Percentiles rank a stretch among this genome's conserved stretches.
Conservation (phyloP, 345 rosid species). For the Salix dunnii region DNA sequence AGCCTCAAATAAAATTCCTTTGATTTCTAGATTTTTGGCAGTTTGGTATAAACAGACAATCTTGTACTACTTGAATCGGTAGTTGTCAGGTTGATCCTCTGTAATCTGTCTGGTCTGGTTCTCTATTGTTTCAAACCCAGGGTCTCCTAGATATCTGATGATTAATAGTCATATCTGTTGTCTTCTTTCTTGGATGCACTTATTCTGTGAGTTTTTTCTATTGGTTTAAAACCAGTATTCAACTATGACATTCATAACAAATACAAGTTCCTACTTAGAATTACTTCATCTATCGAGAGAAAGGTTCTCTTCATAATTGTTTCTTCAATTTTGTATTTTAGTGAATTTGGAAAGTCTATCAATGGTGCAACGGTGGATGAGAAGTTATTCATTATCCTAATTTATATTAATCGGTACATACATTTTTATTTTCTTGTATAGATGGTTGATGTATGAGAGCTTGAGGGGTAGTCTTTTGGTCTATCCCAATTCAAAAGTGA, state of each 20-base stretch:
- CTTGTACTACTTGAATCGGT: not conserved
- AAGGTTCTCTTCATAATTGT: not conserved
- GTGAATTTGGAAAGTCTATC: not conserved
- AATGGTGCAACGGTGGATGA: not conserved
- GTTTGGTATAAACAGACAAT: not conserved
- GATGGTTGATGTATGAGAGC: not conserved
- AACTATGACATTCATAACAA: not conserved
- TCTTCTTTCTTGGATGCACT: constrained; percentile 5
- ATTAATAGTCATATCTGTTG: not conserved
- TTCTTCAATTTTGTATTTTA: not conserved
- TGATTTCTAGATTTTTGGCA: not conserved
- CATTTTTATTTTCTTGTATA: not conserved
- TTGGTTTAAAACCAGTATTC: not conserved
- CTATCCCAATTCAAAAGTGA: not conserved
- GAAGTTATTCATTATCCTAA: not conserved
- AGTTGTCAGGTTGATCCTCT: not conserved
- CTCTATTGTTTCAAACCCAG: not conserved
- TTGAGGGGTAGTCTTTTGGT: not conserved
- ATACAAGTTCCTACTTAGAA: not conserved
- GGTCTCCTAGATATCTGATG: not conserved
- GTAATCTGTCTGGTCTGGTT: not conserved
- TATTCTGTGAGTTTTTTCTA: not conserved
- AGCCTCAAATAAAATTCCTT: not conserved
- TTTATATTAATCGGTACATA: not conserved
- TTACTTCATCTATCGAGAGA: not conserved